These are phyloP conservation scores for Trametes polyzona DNA, from an alignment of 1,284 basidiomycete genomes.

Conservation along the genomic window DNA sequence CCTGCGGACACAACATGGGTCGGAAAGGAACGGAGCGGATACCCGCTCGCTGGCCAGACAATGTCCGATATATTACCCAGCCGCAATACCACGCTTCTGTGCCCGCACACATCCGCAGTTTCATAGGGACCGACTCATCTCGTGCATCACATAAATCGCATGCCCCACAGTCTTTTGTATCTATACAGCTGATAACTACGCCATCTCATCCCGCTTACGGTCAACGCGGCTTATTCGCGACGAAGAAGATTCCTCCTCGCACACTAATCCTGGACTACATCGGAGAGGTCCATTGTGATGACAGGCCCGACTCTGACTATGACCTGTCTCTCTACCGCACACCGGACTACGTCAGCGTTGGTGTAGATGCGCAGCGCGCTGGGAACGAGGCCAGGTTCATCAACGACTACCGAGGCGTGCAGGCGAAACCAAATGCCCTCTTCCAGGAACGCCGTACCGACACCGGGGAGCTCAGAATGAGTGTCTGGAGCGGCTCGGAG, in stretches of 20 bases:
- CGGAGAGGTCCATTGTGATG: constrained; percentile 83
- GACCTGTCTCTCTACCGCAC: constrained; percentile 80
- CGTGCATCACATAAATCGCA: neutral
- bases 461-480: constrained; percentile 76
- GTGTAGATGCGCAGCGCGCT: constrained; percentile 72
- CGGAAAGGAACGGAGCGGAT: neutral
- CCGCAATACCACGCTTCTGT: constrained; percentile 60
- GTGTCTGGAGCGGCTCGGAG: constrained; percentile 66
- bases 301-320: constrained; percentile 76
- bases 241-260: constrained; percentile 65
- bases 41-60: constrained; percentile 56
- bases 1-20: neutral
- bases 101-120: constrained; percentile 38
- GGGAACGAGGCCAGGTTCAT: constrained; percentile 90
- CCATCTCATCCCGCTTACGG: constrained; percentile 57
- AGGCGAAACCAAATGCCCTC: constrained; percentile 69
- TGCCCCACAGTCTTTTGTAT: constrained; percentile 16
- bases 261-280: constrained; percentile 82
- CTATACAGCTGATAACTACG: constrained; percentile 32
- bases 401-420: constrained; percentile 85
- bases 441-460: constrained; percentile 65
- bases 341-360: constrained; percentile 56
- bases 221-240: constrained; percentile 83
- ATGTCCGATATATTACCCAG: constrained; percentile 48
- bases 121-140: constrained; percentile 20